These are phyloP conservation scores for Punctularia strigosozonata DNA, from an alignment of 768 basidiomycete species.

Conservation along the genomic window DNA sequence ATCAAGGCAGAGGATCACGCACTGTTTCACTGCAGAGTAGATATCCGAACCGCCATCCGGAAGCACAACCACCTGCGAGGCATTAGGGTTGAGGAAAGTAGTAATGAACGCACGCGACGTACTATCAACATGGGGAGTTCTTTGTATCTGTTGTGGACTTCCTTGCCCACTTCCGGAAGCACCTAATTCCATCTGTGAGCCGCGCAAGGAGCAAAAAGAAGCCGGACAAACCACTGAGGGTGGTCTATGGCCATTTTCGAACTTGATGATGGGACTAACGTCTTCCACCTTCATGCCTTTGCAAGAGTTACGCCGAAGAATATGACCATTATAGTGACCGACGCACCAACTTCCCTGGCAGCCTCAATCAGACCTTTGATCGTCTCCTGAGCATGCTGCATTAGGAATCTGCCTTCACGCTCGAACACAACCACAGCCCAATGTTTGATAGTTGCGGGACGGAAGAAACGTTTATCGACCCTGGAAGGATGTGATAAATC, in stretches of 20 bases:
- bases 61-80: conserved; percentile 57
- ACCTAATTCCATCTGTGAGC: too few species aligned
- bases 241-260: conserved; percentile 50
- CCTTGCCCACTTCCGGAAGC: too few species aligned
- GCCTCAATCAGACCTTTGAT: conserved; percentile 36
- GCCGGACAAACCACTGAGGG: too few species aligned
- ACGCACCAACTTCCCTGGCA: conserved; percentile 49
- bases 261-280: conserved; percentile 31
- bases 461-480: conserved; percentile 63
- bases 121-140: too few species aligned
- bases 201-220: too few species aligned
- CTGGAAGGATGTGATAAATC: conserved; percentile 23
- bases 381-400: conserved; percentile 38
- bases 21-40: conserved; percentile 75
- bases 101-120: too few species aligned
- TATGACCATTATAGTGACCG: background rate
- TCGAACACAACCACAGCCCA: conserved; percentile 67
- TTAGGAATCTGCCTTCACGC: conserved; percentile 41
- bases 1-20: conserved; percentile 14
- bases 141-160: too few species aligned
- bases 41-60: conserved; percentile 70
- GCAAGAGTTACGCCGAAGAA: background rate
- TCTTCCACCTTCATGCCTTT: conserved; percentile 49
- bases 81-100: too few species aligned
- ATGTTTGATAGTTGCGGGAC: conserved; percentile 34